A percentile compares a stretch with the other conserved stretches of the same genome.
phyloP scores from a whole-genome alignment of 129 eudicot species.

The Cynara cardunculus region DNA sequence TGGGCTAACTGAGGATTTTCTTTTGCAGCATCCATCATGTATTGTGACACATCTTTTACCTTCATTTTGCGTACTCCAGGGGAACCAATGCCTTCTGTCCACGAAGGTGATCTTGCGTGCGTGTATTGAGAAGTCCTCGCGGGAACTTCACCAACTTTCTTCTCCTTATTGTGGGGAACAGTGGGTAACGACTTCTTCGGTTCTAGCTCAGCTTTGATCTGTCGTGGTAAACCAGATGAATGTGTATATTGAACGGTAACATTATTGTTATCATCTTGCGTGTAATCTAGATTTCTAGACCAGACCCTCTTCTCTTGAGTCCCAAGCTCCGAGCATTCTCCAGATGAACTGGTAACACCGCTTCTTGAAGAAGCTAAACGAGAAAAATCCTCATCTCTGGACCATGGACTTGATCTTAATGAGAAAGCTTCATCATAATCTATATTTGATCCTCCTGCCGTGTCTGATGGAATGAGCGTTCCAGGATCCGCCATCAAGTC shows the following conservation, averaged over 20 bases:
- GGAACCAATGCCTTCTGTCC: constrained; percentile 96
- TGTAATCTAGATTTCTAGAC: constrained; percentile 12
- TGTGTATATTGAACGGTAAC: constrained; percentile 11
- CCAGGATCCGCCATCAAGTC: constrained; percentile 97
- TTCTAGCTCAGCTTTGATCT: constrained; percentile 23
- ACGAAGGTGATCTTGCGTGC: constrained; percentile 83
- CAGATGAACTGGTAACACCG: constrained; percentile 44
- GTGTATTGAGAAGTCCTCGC: constrained; percentile 29
- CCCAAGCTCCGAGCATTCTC: constrained; percentile 33
- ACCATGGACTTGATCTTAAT: constrained; percentile 30
- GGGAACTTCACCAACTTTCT: constrained; percentile 11
- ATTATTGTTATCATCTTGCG: constrained; percentile 19
- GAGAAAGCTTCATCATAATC: constrained; percentile 50
- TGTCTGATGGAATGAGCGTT: constrained; percentile 84
- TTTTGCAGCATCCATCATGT: constrained; percentile 97
- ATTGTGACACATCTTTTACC: constrained; percentile 84
- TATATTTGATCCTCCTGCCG: constrained; percentile 35
- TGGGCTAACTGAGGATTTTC: constrained; percentile 95
- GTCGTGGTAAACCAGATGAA: constrained; percentile 9
- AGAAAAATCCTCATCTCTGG: constrained; percentile 44
- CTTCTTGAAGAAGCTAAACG: constrained; percentile 54
- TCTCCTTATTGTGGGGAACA: constrained; percentile 33
- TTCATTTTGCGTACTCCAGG: constrained; percentile 82
- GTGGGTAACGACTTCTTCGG: constrained; percentile 23
- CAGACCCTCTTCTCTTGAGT: constrained; percentile 14